These are phyloP conservation scores for Danielia reshetovae DNA, from an alignment of 805 yeast genomes.

Conservation along the genomic window DNA sequence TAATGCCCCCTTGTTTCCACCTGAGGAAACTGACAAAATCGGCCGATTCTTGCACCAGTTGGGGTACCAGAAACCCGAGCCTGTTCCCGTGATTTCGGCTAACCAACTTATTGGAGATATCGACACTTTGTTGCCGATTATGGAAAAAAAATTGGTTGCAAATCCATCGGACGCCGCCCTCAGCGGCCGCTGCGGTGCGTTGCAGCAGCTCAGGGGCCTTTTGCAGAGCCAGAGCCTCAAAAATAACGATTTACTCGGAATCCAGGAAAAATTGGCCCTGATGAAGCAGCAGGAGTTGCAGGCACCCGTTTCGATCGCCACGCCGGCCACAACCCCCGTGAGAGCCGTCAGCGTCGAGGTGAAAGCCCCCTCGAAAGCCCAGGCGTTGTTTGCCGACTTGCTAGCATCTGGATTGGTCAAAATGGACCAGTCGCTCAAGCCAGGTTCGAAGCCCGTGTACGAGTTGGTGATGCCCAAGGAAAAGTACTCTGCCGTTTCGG, in stretches of 20 bases:
- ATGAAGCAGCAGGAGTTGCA: constrained; percentile 31
- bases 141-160: constrained; percentile 33
- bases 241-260: constrained; percentile 31
- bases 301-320: constrained; percentile 4
- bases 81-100: constrained; percentile 6
- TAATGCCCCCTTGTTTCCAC: constrained; percentile 69
- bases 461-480: constrained; percentile 28
- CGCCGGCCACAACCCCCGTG: constrained; percentile 14
- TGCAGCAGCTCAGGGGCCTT: constrained; percentile 40
- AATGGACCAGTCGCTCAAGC: constrained; percentile 38
- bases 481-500: constrained; percentile 20
- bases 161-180: constrained; percentile 38
- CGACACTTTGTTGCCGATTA: constrained; percentile 37
- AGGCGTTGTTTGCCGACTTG: constrained; percentile 31
- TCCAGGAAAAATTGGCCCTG: constrained; percentile 34
- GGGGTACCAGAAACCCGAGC: constrained; percentile 15
- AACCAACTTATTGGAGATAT: constrained; percentile 27
- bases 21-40: constrained; percentile 63
- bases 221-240: constrained; percentile 35
- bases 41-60: constrained; percentile 59
- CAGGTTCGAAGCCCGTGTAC: constrained; percentile 34
- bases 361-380: constrained; percentile 15
- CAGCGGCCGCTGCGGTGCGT: constrained; percentile 40
- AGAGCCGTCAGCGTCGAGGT: too few species aligned
- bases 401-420: constrained; percentile 36